Evolutionary conservation across 495 filamentous ascomycete species (phyloP).

Genomic region (Astrocystis sublimbata): DNA sequence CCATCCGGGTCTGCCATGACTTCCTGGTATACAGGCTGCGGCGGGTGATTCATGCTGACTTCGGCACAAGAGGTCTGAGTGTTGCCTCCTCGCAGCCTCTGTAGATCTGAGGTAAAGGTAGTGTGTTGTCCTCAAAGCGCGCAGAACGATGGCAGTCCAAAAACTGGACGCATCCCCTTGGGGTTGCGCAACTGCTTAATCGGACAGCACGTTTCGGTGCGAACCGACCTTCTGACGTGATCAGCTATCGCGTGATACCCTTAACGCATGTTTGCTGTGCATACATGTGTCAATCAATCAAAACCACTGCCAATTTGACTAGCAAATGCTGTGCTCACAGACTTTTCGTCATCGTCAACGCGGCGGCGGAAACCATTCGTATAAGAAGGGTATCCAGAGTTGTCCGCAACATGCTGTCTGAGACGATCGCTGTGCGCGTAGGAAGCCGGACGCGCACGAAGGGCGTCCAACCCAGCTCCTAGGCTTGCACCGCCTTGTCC

Average conservation of each 20-base stretch:
- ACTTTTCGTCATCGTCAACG: constrained; percentile 91
- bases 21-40: not conserved
- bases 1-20: constrained; percentile 1
- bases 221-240: constrained; percentile 1
- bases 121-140: constrained; percentile 6
- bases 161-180: constrained; percentile 11
- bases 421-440: constrained; percentile 61
- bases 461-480: constrained; percentile 71
- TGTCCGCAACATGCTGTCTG: constrained; percentile 88
- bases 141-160: constrained; percentile 12
- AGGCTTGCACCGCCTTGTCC: constrained; percentile 74
- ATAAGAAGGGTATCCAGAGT: constrained; percentile 53
- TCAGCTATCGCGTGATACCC: constrained; percentile 8
- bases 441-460: constrained; percentile 45
- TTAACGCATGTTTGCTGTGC: constrained; percentile 14
- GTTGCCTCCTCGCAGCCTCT: not conserved
- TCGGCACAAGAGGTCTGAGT: not conserved
- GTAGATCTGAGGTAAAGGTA: not conserved
- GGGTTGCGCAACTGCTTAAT: constrained; percentile 6
- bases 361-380: constrained; percentile 77
- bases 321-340: constrained; percentile 92
- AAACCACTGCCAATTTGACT: constrained; percentile 90
- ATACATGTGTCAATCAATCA: constrained; percentile 62
- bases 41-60: not conserved
- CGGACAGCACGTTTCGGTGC: constrained; percentile 7